Evolutionary conservation across 345 rosid species (phyloP).

Genomic region (Melastoma malabathricum): DNA sequence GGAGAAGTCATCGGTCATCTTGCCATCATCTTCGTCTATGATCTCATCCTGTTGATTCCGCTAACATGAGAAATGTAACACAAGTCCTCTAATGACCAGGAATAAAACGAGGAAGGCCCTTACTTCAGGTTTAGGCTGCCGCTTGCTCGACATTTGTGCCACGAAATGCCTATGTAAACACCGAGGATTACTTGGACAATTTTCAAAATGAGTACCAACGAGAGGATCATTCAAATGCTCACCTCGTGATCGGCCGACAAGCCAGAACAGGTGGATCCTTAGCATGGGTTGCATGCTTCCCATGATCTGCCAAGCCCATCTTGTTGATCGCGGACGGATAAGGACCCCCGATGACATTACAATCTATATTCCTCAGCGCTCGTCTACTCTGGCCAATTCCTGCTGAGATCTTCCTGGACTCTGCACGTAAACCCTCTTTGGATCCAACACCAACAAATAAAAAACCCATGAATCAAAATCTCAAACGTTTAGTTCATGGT

Average conservation of each 20-base stretch:
- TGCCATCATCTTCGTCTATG: conserved; percentile 34
- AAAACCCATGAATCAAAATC: too few species aligned
- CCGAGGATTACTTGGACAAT: conserved; percentile 1
- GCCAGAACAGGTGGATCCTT: conserved; percentile 40
- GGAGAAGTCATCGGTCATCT: conserved; percentile 26
- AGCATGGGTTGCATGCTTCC: conserved; percentile 31
- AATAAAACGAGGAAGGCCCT: not conserved
- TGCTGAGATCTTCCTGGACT: conserved; percentile 40
- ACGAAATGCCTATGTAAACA: conserved; percentile 51
- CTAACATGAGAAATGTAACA: not conserved
- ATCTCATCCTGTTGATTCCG: conserved; percentile 26
- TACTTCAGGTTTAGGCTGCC: conserved; percentile 41
- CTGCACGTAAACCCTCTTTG: conserved; percentile 38
- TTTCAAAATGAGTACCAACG: not conserved
- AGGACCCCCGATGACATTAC: conserved; percentile 47
- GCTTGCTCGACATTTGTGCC: conserved; percentile 63
- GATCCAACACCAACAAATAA: conserved; percentile 3
- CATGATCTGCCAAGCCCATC: conserved; percentile 47
- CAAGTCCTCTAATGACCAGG: not conserved
- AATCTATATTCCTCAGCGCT: conserved; percentile 58
- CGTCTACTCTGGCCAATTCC: conserved; percentile 43
- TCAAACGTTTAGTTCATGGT: too few species aligned
- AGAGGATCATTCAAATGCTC: conserved; percentile 7
- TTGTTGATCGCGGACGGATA: conserved; percentile 59
- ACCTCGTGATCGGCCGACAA: conserved; percentile 87